Evolutionary conservation across 2,329 filamentous ascomycete genomes (phyloP).

Genomic region (Neofusicoccum parvum): DNA sequence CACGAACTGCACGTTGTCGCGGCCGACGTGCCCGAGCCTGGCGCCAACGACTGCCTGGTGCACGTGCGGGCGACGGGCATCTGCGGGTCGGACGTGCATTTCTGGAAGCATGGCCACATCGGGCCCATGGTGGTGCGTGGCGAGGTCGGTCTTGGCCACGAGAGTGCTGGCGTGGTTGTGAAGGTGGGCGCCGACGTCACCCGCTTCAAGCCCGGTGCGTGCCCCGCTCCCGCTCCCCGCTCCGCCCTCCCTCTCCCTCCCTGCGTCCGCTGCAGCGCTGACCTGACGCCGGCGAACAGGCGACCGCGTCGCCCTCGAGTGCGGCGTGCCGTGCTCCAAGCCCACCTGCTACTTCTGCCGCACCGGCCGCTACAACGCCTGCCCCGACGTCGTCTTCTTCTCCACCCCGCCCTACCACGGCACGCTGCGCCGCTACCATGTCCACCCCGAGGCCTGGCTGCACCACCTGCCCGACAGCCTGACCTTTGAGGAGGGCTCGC

Average conservation of each 20-base stretch:
- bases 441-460: conserved; percentile 84
- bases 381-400: conserved; percentile 60
- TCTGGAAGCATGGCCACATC: conserved; percentile 78
- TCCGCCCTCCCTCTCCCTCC: not conserved
- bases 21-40: conserved; percentile 47
- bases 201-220: conserved; percentile 61
- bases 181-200: conserved; percentile 70
- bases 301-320: conserved; percentile 90
- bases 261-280: no score
- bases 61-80: conserved; percentile 67
- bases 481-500: conserved; percentile 57
- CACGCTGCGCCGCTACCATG: conserved; percentile 70
- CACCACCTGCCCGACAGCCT: conserved; percentile 67
- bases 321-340: conserved; percentile 79
- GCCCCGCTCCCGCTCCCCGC: not conserved
- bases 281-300: conserved; percentile 56
- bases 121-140: conserved; percentile 51
- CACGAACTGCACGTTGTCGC: conserved; percentile 33
- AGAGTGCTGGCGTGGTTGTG: conserved; percentile 77
- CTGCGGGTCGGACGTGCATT: conserved; percentile 75
- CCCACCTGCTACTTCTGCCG: conserved; percentile 61
- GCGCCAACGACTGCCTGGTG: conserved; percentile 61
- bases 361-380: conserved; percentile 64
- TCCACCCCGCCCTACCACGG: conserved; percentile 73
- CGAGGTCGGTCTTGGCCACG: conserved; percentile 76